Evolutionary conservation across 2,329 filamentous ascomycete species (phyloP).

Genomic region (Colletotrichum sp.): DNA sequence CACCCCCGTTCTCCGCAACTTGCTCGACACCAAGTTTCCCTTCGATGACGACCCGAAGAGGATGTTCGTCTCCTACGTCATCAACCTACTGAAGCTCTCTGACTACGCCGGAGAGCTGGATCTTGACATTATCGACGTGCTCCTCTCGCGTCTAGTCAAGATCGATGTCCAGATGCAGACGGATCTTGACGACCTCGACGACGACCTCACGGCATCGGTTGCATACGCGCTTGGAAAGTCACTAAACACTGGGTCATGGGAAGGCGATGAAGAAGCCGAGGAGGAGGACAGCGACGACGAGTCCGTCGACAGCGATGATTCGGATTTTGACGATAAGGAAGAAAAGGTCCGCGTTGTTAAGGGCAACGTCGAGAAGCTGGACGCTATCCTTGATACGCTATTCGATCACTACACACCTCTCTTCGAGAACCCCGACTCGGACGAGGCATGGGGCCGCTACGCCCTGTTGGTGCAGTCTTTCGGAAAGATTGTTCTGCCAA

Average conservation of each 20-base stretch:
- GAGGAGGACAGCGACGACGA: constrained; percentile 73
- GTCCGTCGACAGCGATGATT: constrained; percentile 73
- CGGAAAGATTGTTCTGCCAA: constrained; percentile 84
- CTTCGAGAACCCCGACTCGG: constrained; percentile 72
- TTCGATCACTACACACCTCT: constrained; percentile 82
- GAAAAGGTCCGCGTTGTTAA: constrained; percentile 74
- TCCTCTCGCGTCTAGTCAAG: constrained; percentile 87
- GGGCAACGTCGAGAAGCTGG: constrained; percentile 88
- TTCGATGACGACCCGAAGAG: constrained; percentile 77
- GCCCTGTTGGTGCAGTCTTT: constrained; percentile 86
- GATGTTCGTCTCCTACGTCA: constrained; percentile 85
- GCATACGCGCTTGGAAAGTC: constrained; percentile 54
- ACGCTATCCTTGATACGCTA: constrained; percentile 85
- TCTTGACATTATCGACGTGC: constrained; percentile 80
- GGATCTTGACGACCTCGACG: constrained; percentile 90
- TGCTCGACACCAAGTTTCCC: constrained; percentile 75
- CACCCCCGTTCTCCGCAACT: constrained; percentile 69
- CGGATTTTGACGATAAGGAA: constrained; percentile 67
- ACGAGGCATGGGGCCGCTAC: constrained; percentile 74
- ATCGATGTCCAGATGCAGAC: constrained; percentile 96
- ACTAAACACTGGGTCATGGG: constrained; percentile 42
- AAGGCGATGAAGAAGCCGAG: constrained; percentile 60
- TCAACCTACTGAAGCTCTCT: constrained; percentile 80
- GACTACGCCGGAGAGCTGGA: constrained; percentile 80
- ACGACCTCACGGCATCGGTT: constrained; percentile 80